A percentile compares a stretch with the other conserved stretches of the same genome.
Conservation (phyloP, 805 yeast genomes). For the Saturnispora zaruensis region DNA sequence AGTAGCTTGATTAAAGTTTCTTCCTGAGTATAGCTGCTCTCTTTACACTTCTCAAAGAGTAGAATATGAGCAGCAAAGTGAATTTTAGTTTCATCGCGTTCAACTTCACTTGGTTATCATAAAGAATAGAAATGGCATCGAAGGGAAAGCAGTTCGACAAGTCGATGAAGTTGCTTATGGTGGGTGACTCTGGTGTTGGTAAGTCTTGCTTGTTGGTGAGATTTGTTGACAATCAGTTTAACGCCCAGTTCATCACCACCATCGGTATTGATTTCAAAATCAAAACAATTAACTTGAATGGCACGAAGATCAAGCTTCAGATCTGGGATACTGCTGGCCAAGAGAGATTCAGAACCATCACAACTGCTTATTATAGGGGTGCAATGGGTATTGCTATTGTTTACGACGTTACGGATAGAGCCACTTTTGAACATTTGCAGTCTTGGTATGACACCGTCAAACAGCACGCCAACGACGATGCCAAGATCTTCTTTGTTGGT, state of each 20-base stretch:
- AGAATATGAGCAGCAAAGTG: not conserved
- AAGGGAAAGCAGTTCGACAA: slow-evolving; percentile 75
- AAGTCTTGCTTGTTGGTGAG: slow-evolving; percentile 84
- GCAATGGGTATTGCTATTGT: slow-evolving; percentile 82
- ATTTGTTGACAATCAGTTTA: slow-evolving; percentile 93
- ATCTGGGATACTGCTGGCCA: slow-evolving; percentile 99
- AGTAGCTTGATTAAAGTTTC: no score
- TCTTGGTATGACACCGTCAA: slow-evolving; percentile 94
- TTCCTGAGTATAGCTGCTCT: not conserved
- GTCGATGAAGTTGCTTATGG: slow-evolving; percentile 83
- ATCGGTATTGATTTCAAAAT: slow-evolving; percentile 98
- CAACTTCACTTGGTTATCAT: not conserved
- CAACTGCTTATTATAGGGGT: slow-evolving; percentile 86
- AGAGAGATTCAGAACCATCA: slow-evolving; percentile 89
- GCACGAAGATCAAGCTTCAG: slow-evolving; percentile 87
- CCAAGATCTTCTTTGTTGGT: slow-evolving; percentile 88
- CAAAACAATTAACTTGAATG: slow-evolving; percentile 89
- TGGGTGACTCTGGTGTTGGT: slow-evolving; percentile 89
- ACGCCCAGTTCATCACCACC: slow-evolving; percentile 93
- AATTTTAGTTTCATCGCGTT: not conserved
- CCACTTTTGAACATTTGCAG: slow-evolving; percentile 85
- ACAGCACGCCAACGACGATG: slow-evolving; percentile 95
- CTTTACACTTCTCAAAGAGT: not conserved
- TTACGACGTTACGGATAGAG: slow-evolving; percentile 79
- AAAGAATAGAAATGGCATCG: slow-evolving; percentile 23